phyloP scores from a whole-genome alignment of 2,329 filamentous ascomycete genomes.

The Penicillium sp. region DNA sequence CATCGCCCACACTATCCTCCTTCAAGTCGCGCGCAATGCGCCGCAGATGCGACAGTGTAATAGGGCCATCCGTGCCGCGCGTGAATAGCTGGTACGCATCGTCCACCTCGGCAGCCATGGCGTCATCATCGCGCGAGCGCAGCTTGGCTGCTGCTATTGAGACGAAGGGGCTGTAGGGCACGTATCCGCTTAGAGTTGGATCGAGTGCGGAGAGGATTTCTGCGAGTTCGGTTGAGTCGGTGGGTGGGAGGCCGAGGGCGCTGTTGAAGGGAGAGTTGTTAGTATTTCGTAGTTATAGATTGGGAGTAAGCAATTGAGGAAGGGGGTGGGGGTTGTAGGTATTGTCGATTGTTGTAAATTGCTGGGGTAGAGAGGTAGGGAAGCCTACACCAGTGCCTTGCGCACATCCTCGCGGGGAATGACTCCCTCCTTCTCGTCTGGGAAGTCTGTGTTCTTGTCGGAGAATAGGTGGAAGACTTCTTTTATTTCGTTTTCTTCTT shows the following conservation, averaged over 20 bases:
- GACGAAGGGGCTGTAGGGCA: slow-evolving; percentile 78
- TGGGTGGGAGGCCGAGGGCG: slow-evolving; percentile 75
- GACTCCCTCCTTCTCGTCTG: slow-evolving; percentile 70
- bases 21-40: slow-evolving; percentile 77
- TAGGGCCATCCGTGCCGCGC: slow-evolving; percentile 55
- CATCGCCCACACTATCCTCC: slow-evolving; percentile 74
- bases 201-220: slow-evolving; percentile 81
- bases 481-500: slow-evolving; percentile 85
- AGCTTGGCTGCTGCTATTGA: slow-evolving; percentile 86
- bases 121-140: slow-evolving; percentile 56
- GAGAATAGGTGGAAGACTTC: slow-evolving; percentile 86
- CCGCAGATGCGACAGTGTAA: slow-evolving; percentile 75
- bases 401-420: slow-evolving; percentile 67
- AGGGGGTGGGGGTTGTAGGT: background rate
- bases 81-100: slow-evolving; percentile 83
- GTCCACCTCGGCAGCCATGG: slow-evolving; percentile 68
- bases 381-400: slow-evolving; percentile 68
- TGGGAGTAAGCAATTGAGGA: background rate
- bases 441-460: slow-evolving; percentile 55
- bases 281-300: background rate
- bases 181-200: slow-evolving; percentile 74
- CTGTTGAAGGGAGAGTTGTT: slow-evolving; percentile 44
- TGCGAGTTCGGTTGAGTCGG: slow-evolving; percentile 63
- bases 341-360: background rate
- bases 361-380: background rate